A percentile compares a stretch with the other conserved stretches of the same genome.
These are phyloP conservation scores for Tillandsia fasciculata DNA, from an alignment of 176 grass and related monocot species.

Conservation along the genomic window DNA sequence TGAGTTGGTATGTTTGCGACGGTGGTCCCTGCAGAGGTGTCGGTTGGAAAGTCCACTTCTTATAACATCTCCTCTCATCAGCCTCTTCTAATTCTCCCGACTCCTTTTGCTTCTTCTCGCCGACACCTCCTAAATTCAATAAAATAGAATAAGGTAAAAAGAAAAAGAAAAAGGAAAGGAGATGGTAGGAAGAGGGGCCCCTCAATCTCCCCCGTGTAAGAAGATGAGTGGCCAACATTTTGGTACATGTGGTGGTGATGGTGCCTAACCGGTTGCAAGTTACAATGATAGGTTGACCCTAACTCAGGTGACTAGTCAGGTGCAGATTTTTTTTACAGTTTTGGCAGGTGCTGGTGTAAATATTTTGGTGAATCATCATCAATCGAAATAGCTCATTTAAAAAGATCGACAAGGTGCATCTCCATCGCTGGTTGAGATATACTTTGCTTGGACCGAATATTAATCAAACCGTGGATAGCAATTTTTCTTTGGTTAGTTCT, in stretches of 20 bases:
- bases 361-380: no score
- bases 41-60: conserved; percentile 34
- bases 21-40: conserved; percentile 2
- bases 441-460: no score
- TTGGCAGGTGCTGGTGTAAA: no score
- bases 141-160: neutral
- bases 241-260: neutral
- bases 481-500: no score
- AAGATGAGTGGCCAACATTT: neutral
- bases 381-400: no score
- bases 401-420: no score
- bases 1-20: neutral
- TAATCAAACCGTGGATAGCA: no score
- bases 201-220: neutral
- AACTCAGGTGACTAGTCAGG: no score
- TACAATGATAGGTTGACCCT: no score
- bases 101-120: conserved; percentile 38
- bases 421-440: no score
- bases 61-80: conserved; percentile 2
- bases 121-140: conserved; percentile 33
- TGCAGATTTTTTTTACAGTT: no score
- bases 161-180: neutral
- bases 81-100: neutral
- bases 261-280: no score
- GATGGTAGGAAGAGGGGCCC: neutral